A percentile compares a stretch with the other conserved stretches of the same genome.
Evolutionary conservation across 805 yeast genomes (phyloP).

Genomic region (Yueomyces sinensis): DNA sequence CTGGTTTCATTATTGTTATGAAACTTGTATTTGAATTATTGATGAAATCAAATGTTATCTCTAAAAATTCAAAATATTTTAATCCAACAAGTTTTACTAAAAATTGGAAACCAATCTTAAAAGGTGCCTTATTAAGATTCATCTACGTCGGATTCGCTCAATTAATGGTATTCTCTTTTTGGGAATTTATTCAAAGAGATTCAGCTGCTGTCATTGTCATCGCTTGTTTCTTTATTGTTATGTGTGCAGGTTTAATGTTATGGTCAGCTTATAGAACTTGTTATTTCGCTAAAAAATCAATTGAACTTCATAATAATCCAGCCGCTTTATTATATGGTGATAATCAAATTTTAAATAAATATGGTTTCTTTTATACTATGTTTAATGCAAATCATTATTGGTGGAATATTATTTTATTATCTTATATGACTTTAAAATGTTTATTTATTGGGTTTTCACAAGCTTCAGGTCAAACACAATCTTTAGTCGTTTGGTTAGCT

Average conservation of each 20-base stretch:
- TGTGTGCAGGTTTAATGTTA: constrained; percentile 45
- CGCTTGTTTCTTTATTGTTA: constrained; percentile 56
- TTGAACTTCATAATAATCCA: constrained; percentile 54
- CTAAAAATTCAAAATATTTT: too few species aligned
- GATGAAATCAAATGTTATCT: constrained; percentile 36
- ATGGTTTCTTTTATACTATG: constrained; percentile 85
- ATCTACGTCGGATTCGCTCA: constrained; percentile 80
- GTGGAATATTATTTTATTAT: constrained; percentile 60
- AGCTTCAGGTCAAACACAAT: constrained; percentile 69
- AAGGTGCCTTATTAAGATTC: constrained; percentile 70
- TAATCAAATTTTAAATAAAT: constrained; percentile 53
- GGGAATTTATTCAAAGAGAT: constrained; percentile 75
- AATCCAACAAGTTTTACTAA: constrained; percentile 37
- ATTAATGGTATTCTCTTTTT: constrained; percentile 60
- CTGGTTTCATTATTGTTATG: constrained; percentile 42
- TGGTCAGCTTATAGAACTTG: constrained; percentile 57
- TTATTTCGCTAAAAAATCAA: constrained; percentile 49
- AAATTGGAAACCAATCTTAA: constrained; percentile 47
- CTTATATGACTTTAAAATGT: constrained; percentile 52
- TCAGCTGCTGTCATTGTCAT: constrained; percentile 82
- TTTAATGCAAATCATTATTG: constrained; percentile 69
- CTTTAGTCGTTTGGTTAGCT: constrained; percentile 58
- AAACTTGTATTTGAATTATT: constrained; percentile 38
- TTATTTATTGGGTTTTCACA: constrained; percentile 71
- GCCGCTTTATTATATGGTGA: constrained; percentile 84